These are phyloP conservation scores for Teratosphaeria destructans DNA, from an alignment of 2,329 filamentous ascomycete genomes.

Conservation along the genomic window DNA sequence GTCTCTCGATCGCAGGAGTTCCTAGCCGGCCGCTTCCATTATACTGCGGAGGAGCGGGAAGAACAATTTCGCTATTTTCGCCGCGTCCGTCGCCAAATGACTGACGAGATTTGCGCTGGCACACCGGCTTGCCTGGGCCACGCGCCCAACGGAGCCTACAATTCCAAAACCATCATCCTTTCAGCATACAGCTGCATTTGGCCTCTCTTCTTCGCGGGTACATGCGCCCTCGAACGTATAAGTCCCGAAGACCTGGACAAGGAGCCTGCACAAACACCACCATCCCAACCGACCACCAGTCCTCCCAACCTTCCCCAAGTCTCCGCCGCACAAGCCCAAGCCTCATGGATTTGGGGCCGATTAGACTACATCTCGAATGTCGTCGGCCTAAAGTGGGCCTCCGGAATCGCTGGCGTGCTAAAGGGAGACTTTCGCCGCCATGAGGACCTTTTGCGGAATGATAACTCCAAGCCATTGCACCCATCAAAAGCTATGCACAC, in stretches of 20 bases:
- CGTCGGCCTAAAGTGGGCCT: conserved; percentile 21
- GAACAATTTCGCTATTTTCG: conserved; percentile 17
- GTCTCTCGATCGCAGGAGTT: conserved; percentile 19
- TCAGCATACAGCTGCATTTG: conserved; percentile 22
- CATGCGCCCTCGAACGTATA: conserved; percentile 21
- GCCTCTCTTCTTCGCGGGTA: conserved; percentile 26
- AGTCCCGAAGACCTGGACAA: conserved; percentile 6
- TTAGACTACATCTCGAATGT: conserved; percentile 19
- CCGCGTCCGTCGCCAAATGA: conserved; percentile 18
- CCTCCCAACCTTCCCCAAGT: not conserved
- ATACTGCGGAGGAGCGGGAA: conserved; percentile 6
- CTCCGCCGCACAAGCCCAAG: conserved; percentile 17
- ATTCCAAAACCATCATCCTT: conserved; percentile 16
- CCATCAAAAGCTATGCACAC: not conserved
- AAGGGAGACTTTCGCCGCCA: conserved; percentile 17
- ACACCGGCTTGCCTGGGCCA: conserved; percentile 20
- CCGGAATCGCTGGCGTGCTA: conserved; percentile 20
- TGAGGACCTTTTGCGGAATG: conserved; percentile 1
- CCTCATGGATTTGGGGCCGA: conserved; percentile 22
- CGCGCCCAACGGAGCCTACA: conserved; percentile 10
- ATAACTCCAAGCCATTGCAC: not conserved
- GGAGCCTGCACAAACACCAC: not conserved
- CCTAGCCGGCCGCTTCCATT: conserved; percentile 13
- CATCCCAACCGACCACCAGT: not conserved
- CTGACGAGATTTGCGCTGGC: conserved; percentile 21